A percentile compares a stretch with the other conserved stretches of the same genome.
Evolutionary conservation across 805 yeast genomes (phyloP).

Genomic region (Starmera amethionina): DNA sequence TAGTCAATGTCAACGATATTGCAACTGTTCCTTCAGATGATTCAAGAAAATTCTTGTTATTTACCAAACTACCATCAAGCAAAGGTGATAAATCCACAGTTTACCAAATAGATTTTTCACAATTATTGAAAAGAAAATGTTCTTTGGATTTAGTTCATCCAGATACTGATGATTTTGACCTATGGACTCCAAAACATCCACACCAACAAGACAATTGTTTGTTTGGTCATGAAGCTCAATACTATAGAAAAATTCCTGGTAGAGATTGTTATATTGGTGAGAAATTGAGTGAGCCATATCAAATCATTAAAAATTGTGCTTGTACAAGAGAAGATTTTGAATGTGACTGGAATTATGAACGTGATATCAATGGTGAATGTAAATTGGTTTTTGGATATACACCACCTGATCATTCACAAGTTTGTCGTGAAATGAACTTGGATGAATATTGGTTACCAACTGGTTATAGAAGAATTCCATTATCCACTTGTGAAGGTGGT

Average conservation of each 20-base stretch:
- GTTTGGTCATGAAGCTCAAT: constrained; percentile 61
- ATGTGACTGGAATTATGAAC: constrained; percentile 80
- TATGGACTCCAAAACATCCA: constrained; percentile 55
- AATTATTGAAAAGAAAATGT: constrained; percentile 46
- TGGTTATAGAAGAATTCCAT: constrained; percentile 81
- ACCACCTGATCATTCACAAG: constrained; percentile 53
- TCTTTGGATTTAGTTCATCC: constrained; percentile 32
- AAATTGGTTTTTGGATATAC: constrained; percentile 64
- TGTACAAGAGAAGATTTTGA: constrained; percentile 86
- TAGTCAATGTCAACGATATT: constrained; percentile 55
- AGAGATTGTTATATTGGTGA: constrained; percentile 59
- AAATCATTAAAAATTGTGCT: constrained; percentile 55
- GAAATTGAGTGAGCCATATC: constrained; percentile 48
- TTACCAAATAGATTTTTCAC: constrained; percentile 48
- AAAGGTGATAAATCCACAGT: constrained; percentile 37
- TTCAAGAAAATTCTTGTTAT: constrained; percentile 65
- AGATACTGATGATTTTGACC: constrained; percentile 48
- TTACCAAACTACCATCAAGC: constrained; percentile 38
- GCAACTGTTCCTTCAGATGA: constrained; percentile 90
- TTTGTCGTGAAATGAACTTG: constrained; percentile 47
- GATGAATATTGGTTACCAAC: constrained; percentile 80
- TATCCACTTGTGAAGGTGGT: constrained; percentile 84
- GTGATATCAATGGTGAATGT: constrained; percentile 75
- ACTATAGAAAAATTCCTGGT: constrained; percentile 47
- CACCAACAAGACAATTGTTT: constrained; percentile 41